These are phyloP conservation scores for Apiotrichum sp. DNA, from an alignment of 1,284 basidiomycete species.

Conservation along the genomic window DNA sequence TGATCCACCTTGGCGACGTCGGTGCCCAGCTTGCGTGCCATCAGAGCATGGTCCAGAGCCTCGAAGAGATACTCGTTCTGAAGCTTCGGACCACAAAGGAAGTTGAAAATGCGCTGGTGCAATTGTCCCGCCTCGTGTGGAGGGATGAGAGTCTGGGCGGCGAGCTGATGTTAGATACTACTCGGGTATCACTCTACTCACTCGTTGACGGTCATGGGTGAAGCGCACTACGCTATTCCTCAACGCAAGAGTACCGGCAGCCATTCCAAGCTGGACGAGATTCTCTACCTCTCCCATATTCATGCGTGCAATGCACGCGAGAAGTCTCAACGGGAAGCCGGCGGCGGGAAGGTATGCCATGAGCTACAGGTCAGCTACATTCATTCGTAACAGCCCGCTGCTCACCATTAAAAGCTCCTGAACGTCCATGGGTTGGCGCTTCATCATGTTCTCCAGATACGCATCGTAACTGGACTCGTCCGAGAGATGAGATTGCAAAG, in stretches of 20 bases:
- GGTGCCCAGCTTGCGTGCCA: constrained; percentile 11
- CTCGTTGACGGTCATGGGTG: constrained; percentile 35
- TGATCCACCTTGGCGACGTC: constrained; percentile 10
- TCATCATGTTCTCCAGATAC: constrained; percentile 25
- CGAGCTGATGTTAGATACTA: constrained; percentile 16
- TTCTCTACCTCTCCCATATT: constrained; percentile 10
- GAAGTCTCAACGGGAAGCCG: constrained; percentile 13
- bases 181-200: constrained; percentile 3
- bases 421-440: constrained; percentile 16
- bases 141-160: constrained; percentile 28
- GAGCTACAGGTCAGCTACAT: constrained; percentile 9
- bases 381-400: neutral
- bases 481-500: constrained; percentile 26
- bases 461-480: constrained; percentile 29
- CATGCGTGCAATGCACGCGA: neutral
- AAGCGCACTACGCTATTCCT: constrained; percentile 21
- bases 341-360: constrained; percentile 28
- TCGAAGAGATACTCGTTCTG: constrained; percentile 29
- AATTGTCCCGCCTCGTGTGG: constrained; percentile 9
- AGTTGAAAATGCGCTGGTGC: constrained; percentile 21
- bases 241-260: constrained; percentile 13
- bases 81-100: constrained; percentile 16
- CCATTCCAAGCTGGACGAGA: constrained; percentile 11
- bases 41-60: constrained; percentile 28
- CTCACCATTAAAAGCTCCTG: constrained; percentile 25